Base-by-base conservation (phyloP, 352 stramenopile species). In the Phytophthora melonis region DNA sequence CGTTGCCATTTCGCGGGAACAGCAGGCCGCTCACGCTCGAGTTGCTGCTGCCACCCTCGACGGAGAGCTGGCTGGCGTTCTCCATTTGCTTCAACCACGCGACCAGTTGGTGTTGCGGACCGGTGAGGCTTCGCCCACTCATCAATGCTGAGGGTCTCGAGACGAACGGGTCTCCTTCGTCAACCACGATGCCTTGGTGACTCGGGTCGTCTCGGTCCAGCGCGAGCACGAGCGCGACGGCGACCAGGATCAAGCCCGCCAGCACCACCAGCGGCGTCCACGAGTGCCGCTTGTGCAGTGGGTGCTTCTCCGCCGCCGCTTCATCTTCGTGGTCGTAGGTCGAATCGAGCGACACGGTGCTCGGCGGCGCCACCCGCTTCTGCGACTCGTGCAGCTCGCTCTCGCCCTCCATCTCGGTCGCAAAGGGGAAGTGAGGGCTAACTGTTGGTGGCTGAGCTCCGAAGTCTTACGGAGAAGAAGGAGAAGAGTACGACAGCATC, bases 341-440 rank as follows among this genome's bases (percentile, higher is more conserved):
- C 36, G 74, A 75, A 18, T 75, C 70, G 18, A 81, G 65, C 11
- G 74, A 81, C n/a, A 76, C 66, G 27, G 70, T 78, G 34, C 74
- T 81, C n/a, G 59, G 50, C 23, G 66, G 52, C 27, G 54, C 58
- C 18, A 55, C 50, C 21, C 47, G 70, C 59, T 81, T 78, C n/a
- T 52, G 36, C 16, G 57, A 55, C 19, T 59, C 58, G 1, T 52
- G 36, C 16, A 57, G 59, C 19, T 59, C 58, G 3, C 21, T 52
- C 49, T 62, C 71, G 10, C 54, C 16, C 4, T 72, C 66, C 74
- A 81, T 81, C 49, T 75, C 72, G 27, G 27, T 32, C 27, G 27
- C 27, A 32, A 32, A 32, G 3, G 19, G 14, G 19, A 69, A 80
- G 58, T 80, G 69, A 50, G 43, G 4, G 34, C 34, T 10, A 39